A percentile compares a stretch with the other conserved stretches of the same genome.
These are phyloP conservation scores for Acorus gramineus DNA, from an alignment of 106 monocot species.

Conservation along the genomic window DNA sequence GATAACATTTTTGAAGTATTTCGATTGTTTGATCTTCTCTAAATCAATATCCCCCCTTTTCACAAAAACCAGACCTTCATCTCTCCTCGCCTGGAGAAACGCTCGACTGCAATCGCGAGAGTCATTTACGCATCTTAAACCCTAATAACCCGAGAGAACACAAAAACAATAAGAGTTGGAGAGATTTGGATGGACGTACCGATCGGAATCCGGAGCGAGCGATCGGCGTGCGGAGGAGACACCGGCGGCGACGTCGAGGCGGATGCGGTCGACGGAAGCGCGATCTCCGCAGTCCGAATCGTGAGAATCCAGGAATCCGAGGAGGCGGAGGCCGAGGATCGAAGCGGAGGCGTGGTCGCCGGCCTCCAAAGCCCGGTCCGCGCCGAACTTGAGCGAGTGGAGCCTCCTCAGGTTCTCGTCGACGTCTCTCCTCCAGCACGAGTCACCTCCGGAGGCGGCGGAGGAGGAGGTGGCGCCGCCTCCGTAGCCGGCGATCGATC, in stretches of 20 bases:
- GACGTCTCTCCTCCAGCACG: constrained; percentile 48
- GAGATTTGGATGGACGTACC: constrained; percentile 21
- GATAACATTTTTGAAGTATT: constrained; percentile 49
- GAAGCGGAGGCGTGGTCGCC: constrained; percentile 47
- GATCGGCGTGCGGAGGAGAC: constrained; percentile 43
- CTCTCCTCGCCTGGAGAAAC: constrained; percentile 67
- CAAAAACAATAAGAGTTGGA: neutral
- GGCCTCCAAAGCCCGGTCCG: constrained; percentile 38
- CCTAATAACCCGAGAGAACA: no score
- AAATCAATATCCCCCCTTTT: constrained; percentile 42
- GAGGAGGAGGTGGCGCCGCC: no score
- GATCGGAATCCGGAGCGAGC: constrained; percentile 56
- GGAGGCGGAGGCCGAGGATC: constrained; percentile 68
- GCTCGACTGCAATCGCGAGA: constrained; percentile 49
- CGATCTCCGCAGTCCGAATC: constrained; percentile 26
- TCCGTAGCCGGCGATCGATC: no score
- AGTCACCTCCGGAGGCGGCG: no score
- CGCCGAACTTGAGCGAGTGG: constrained; percentile 59
- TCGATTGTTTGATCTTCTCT: constrained; percentile 64
- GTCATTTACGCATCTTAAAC: no score
- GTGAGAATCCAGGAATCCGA: constrained; percentile 82
- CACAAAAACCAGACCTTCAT: constrained; percentile 51
- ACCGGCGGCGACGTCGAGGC: constrained; percentile 30
- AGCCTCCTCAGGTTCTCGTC: constrained; percentile 42
- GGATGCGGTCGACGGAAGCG: constrained; percentile 48